Evolutionary conservation across 345 rosid species (phyloP).

Genomic region (Eucalyptus albens): DNA sequence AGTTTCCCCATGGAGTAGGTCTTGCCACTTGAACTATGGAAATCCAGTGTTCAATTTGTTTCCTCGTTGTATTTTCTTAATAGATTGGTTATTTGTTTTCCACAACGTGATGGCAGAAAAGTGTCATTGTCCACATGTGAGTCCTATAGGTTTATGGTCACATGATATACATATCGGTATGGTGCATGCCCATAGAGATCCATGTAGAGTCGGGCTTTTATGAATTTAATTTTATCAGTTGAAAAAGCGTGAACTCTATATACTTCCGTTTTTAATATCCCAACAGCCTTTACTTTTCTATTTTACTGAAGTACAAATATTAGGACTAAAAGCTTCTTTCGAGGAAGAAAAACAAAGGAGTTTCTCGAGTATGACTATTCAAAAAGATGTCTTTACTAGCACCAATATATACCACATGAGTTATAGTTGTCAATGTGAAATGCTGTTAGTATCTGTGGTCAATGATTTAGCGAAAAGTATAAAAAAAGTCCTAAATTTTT

Average conservation of each 20-base stretch:
- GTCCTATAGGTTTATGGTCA: background rate
- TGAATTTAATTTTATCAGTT: too few species aligned
- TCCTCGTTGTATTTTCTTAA: background rate
- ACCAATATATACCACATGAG: background rate
- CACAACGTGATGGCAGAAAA: too few species aligned
- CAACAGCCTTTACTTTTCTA: background rate
- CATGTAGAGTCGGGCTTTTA: accelerated
- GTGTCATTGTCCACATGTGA: background rate
- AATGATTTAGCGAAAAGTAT: background rate
- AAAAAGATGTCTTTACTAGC: background rate
- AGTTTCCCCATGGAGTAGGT: background rate
- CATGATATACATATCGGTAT: accelerated
- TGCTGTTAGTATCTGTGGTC: background rate
- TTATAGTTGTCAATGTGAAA: background rate
- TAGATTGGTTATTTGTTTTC: too few species aligned
- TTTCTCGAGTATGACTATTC: background rate
- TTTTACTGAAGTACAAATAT: background rate
- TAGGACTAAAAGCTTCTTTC: background rate
- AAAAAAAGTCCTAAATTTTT: accelerated
- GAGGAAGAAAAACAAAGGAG: background rate
- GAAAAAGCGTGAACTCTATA: too few species aligned
- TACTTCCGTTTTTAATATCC: background rate
- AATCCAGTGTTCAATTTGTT: too few species aligned
- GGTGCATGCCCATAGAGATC: background rate
- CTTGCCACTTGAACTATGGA: background rate